phyloP scores from a whole-genome alignment of 805 yeast species.

The Candida nemodendra region DNA sequence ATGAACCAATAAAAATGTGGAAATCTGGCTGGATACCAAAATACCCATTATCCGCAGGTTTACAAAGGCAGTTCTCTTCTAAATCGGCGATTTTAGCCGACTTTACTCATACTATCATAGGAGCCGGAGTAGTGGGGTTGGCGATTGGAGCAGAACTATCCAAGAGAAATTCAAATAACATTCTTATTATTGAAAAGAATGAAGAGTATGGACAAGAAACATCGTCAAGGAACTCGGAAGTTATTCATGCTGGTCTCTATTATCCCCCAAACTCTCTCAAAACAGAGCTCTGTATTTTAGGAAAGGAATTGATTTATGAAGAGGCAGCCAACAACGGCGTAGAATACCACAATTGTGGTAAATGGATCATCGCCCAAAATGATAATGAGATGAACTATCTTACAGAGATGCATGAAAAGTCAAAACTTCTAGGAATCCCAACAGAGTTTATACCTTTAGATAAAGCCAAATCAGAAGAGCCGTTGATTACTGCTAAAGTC shows the following conservation, averaged over 20 bases:
- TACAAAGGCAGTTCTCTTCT: conserved; percentile 2
- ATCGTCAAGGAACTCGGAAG: conserved; percentile 88
- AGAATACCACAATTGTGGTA: conserved; percentile 65
- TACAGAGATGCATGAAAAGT: conserved; percentile 48
- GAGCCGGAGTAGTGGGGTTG: conserved; percentile 84
- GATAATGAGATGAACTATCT: conserved; percentile 61
- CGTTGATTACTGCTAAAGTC: conserved; percentile 58
- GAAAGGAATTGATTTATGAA: conserved; percentile 66
- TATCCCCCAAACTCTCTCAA: conserved; percentile 70
- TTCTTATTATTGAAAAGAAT: conserved; percentile 70
- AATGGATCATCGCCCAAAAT: conserved; percentile 84
- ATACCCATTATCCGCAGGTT: no score
- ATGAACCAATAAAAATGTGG: no score
- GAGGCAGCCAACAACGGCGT: conserved; percentile 48
- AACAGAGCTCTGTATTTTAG: conserved; percentile 68
- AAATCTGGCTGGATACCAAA: no score
- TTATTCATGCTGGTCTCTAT: conserved; percentile 87
- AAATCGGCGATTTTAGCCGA: not conserved
- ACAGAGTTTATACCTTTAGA: conserved; percentile 51
- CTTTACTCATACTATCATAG: conserved; percentile 44
- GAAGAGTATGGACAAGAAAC: conserved; percentile 71
- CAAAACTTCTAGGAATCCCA: conserved; percentile 54
- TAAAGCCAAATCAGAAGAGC: conserved; percentile 53
- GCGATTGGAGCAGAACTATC: conserved; percentile 75
- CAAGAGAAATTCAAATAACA: conserved; percentile 41